phyloP scores from a whole-genome alignment of 2,329 filamentous ascomycete genomes.

The Salinomyces thailandicus region DNA sequence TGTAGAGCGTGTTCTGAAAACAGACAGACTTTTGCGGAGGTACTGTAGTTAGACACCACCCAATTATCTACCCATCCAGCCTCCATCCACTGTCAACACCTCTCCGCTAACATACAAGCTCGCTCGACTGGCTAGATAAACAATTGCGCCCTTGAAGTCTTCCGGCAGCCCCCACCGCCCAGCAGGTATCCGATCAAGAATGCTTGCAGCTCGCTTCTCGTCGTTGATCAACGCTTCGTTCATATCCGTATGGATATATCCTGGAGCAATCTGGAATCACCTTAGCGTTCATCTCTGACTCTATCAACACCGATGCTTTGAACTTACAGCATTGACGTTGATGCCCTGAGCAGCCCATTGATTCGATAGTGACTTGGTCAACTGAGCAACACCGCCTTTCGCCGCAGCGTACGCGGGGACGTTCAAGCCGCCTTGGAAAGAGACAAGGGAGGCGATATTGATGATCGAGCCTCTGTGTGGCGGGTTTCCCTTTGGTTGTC shows the following conservation, averaged over 20 bases:
- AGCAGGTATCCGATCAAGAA: constrained; percentile 70
- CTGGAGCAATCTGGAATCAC: constrained; percentile 56
- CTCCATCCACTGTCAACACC: constrained; percentile 72
- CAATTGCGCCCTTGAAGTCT: constrained; percentile 73
- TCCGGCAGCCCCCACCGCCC: constrained; percentile 73
- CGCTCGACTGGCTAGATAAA: constrained; percentile 66
- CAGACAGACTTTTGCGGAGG: too few species aligned
- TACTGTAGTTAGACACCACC: too few species aligned
- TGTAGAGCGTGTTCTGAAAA: too few species aligned
- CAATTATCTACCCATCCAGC: constrained; percentile 48
- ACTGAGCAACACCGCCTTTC: constrained; percentile 74
- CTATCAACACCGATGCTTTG: too few species aligned
- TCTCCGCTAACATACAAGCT: constrained; percentile 75
- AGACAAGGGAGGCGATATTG: constrained; percentile 71
- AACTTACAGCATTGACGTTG: constrained; percentile 57
- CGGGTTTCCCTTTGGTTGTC: constrained; percentile 33
- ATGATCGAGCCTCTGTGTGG: constrained; percentile 61
- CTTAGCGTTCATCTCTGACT: too few species aligned
- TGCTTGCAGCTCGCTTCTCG: constrained; percentile 56
- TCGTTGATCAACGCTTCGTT: constrained; percentile 71
- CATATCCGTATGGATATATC: constrained; percentile 88
- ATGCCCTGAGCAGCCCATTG: constrained; percentile 71
- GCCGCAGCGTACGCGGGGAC: constrained; percentile 78
- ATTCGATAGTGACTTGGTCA: constrained; percentile 76
- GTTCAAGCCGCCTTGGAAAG: constrained; percentile 76